Base-by-base conservation (phyloP, 163 green algal genomes). In the Scenedesmus sp. region DNA sequence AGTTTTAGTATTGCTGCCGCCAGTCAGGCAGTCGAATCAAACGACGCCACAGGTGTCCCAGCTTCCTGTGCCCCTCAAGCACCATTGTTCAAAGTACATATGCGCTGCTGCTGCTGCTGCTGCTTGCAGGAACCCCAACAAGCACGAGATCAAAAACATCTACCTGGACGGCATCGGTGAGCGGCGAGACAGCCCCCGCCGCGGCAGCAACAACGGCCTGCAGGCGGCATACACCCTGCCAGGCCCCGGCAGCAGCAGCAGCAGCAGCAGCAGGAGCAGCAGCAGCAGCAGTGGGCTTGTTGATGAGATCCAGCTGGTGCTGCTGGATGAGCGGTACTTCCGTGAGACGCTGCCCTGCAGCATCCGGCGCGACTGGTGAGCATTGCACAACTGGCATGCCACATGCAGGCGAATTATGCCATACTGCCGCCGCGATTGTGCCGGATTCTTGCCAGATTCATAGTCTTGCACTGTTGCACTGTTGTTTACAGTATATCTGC, bases 101-200 rank as follows among this genome's bases (percentile, higher is more conserved):
- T 46, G 34, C 59, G 8, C 8, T 66, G 8, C 62, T 56, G 16
- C 26, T 9, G n/a, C 82, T 90, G 67, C 5, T 87, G 55, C 55
- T 82, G 85, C n/a, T 56, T 66, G 2, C 87, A 93, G 95, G 70
- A 91, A 97, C 57, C 94, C 94, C 8, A 67, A 81, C 84, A 97
- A 97, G 88, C 82, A 93, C 16, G 85, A 79, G n/a, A 94, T 94
- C 59, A 97, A 97, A 82, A 87, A 94, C 18, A 90, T 97, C 18
- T 97, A 93, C 86, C 88, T 97, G 62, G 96, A 97, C 26, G 95
- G 93, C 0, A 70, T 97, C 4, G 96, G 96, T 2, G 95, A 95
- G 91, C 54, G 88, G 10, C 84, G 34, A 10, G 88, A 86, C 20
- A 92, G 88, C 54, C 88, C 88, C 3, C n/a, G 88, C 7, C 62